Base-by-base conservation (phyloP, 176 grass and related monocot genomes). In the Canna indica region DNA sequence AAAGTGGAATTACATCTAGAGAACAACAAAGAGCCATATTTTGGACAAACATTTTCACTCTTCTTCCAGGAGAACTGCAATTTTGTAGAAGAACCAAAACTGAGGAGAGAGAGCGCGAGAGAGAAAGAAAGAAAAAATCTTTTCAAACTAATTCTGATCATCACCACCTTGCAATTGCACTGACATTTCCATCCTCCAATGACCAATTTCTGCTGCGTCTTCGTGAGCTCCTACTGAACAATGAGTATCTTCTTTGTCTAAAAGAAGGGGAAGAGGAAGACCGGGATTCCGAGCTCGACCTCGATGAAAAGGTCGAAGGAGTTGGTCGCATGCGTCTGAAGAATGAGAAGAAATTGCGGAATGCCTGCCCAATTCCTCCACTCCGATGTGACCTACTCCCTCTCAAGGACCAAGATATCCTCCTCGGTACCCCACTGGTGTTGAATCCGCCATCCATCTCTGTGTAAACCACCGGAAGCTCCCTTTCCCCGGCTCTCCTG, bases 331-430 rank as follows among this genome's bases (percentile, higher is more conserved):
- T 11, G n/a, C 63, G 35, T 32, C 63, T 66, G 32, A 66, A 66
- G 63, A 66, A 66, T 36, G 63, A 66, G 20, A 66, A 38, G 9
- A 39, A 22, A 66, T 29, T 66, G 63, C 63, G 34, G 63, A 66
- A 66, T 66, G 34, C 34, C 35, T 24, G 63, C n/a, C 0, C 10
- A 14, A 66, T 38, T 66, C 63, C 22, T 38, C 63, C 27, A 66
- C 34, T 22, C 16, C 34, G 20, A 7, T 5, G 17, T 1, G 34
- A 39, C 9, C 34, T 16, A 38, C 35, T 66, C 12, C 20, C 63
- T 38, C 63, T 66, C 3, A 15, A 66, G 34, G 63, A 66, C 63
- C 63, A 38, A 2, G 63, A n/a, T 39, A 66, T 66, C 17, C 63
- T 66, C 35, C 34, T 41, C 5, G 63, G 63, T 66, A 35, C 35